A percentile compares a stretch with the other conserved stretches of the same genome.
Evolutionary conservation across 2,329 filamentous ascomycete genomes (phyloP).

Genomic region (Xylariaceae sp.): DNA sequence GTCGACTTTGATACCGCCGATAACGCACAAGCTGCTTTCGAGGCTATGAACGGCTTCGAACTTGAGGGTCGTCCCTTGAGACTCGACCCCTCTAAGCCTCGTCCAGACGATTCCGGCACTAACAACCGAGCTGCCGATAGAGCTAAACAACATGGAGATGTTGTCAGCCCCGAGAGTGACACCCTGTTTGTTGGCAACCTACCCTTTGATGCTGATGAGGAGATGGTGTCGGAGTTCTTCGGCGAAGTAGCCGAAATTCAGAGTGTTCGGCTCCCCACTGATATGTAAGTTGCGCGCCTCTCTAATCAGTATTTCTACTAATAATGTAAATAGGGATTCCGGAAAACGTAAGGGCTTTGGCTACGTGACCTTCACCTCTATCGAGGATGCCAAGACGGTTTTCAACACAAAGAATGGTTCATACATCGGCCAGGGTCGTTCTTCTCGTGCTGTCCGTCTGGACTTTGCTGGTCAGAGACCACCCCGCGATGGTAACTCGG

Average conservation of each 20-base stretch:
- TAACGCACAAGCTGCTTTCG: conserved; percentile 71
- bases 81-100: conserved; percentile 75
- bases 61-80: conserved; percentile 76
- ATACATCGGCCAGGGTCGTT: conserved; percentile 64
- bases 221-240: conserved; percentile 75
- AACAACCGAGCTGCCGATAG: conserved; percentile 65
- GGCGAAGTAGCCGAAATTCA: conserved; percentile 69
- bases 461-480: conserved; percentile 76
- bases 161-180: conserved; percentile 76
- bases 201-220: conserved; percentile 80
- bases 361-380: conserved; percentile 80
- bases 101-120: conserved; percentile 55
- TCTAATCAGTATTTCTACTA: conserved; percentile 28
- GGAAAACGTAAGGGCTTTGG: conserved; percentile 90
- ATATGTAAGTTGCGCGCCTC: conserved; percentile 58
- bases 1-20: conserved; percentile 77
- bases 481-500: conserved; percentile 56
- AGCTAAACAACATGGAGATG: conserved; percentile 74
- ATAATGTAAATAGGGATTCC: conserved; percentile 60
- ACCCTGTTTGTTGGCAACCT: conserved; percentile 94
- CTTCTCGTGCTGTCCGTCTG: conserved; percentile 75
- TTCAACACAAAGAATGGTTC: conserved; percentile 71
- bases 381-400: conserved; percentile 81
- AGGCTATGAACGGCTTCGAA: conserved; percentile 73
- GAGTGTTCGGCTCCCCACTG: conserved; percentile 85